Evolutionary conservation across 2,329 filamentous ascomycete species (phyloP), one percentile per base, ranked within the genome.

Genomic region (Colletotrichum incanum): DNA sequence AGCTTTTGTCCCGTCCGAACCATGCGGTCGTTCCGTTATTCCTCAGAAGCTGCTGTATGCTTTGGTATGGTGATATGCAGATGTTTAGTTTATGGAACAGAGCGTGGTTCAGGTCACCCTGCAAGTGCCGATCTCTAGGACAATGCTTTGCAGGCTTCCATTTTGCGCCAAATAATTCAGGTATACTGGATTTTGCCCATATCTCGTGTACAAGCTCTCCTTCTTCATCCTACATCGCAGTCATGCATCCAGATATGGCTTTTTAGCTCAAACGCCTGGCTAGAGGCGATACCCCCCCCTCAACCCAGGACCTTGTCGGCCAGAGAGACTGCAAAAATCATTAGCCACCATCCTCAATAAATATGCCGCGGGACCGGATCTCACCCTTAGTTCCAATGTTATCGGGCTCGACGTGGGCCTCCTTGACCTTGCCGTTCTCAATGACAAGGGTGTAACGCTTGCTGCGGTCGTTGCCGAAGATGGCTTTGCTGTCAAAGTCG

Each of bases 361-460:
- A 64, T 11, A 12, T n/a, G 23, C 62, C 41, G 78, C 16, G n/a
- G 7, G 16, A 31, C 23, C 9, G 6, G 18, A 52, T 63, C 87
- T 82, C 85, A 95, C 94, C 92, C 75, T 92, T 87, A 60, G 95
- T 89, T 43, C 94, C 94, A 49, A 93, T 96, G 84, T 93, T 95
- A 82, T 98, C 95, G 14, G 94, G 92, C 87, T 98, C 96, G 64
- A 98, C 90, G 77, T 94, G 91, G 26, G 93, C 89, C 78, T 92
- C 90, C 84, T 92, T 93, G 77, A 98, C 93, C 84, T 94, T 94
- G 76, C 96, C 95, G 77, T 97, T 86, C 84, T 97, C 92, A 64
- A 97, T 86, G 63, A 95, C 88, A 66, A 98, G 86, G 26, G 93
- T 94, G 79, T 97, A 98, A 62, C 96, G 90, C 90, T 98, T 97